These are phyloP conservation scores for Pontederia paniculata DNA, from an alignment of 176 grass and related monocot species.

Conservation along the genomic window DNA sequence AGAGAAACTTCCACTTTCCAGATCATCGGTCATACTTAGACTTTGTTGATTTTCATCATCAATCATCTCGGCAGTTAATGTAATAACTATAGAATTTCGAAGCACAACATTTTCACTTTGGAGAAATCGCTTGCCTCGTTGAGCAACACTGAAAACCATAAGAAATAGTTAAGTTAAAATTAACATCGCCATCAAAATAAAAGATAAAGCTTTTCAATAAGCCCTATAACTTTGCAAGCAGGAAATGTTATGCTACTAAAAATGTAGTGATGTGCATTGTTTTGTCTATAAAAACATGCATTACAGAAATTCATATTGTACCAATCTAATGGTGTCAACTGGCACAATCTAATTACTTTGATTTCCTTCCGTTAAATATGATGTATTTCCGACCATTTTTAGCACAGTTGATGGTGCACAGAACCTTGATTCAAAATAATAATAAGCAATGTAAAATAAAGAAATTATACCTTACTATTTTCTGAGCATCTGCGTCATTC, in stretches of 20 bases:
- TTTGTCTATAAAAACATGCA: too few relatives aligned
- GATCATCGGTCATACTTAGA: conserved; percentile 39
- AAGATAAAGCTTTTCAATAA: too few relatives aligned
- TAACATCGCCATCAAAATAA: too few relatives aligned
- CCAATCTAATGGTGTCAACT: too few relatives aligned
- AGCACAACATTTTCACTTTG: conserved; percentile 33
- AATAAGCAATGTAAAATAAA: background rate
- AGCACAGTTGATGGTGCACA: background rate
- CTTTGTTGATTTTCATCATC: conserved; percentile 51
- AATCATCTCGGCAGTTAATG: conserved; percentile 72
- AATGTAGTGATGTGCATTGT: too few relatives aligned
- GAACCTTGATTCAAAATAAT: conserved; percentile 5
- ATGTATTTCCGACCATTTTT: too few relatives aligned
- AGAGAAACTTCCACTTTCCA: conserved; percentile 44
- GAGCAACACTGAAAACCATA: conserved; percentile 64
- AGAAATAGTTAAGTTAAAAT: background rate
- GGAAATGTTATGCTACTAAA: too few relatives aligned
- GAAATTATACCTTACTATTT: conserved; percentile 44
- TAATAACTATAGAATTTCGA: conserved; percentile 53
- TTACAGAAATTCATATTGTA: too few relatives aligned
- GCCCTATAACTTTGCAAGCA: too few relatives aligned
- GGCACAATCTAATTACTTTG: too few relatives aligned
- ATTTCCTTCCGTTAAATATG: too few relatives aligned
- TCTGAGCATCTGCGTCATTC: conserved; percentile 40
- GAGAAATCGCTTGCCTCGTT: conserved; percentile 61